Conservation (phyloP, 1,284 basidiomycete genomes). For the Coniferiporia weirii region DNA sequence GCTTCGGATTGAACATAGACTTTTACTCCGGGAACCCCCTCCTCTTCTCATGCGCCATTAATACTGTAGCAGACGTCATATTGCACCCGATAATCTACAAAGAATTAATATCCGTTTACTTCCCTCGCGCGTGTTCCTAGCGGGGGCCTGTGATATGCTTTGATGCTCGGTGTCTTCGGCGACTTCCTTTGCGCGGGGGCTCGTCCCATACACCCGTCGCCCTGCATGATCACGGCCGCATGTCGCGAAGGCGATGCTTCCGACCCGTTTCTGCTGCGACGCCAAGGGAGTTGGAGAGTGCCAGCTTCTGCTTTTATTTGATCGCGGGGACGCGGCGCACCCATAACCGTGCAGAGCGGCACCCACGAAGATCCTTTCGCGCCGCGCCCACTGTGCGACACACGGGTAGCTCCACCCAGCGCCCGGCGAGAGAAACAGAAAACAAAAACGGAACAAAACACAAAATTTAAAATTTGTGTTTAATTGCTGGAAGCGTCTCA, state of each 20-base stretch:
- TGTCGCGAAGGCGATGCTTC: slow-evolving; percentile 4
- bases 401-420: no score
- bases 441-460: no score
- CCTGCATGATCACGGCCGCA: slow-evolving; percentile 8
- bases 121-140: background rate
- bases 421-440: no score
- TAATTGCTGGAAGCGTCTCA: no score
- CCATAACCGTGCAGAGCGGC: no score
- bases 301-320: no score
- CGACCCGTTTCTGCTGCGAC: no score
- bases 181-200: background rate
- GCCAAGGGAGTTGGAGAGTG: no score
- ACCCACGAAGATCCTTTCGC: no score
- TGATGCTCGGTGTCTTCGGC: background rate
- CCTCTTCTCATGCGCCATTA: background rate
- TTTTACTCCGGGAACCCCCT: background rate
- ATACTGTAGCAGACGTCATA: background rate
- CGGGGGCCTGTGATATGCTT: background rate
- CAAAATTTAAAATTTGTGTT: no score
- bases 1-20: background rate
- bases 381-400: no score
- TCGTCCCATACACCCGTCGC: slow-evolving; percentile 7
- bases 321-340: no score
- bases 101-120: background rate
- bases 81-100: slow-evolving; percentile 2